Evolutionary conservation across 2,329 filamentous ascomycete species (phyloP), one percentile per base, ranked within the genome.

Genomic region (Rosellinia necatrix): DNA sequence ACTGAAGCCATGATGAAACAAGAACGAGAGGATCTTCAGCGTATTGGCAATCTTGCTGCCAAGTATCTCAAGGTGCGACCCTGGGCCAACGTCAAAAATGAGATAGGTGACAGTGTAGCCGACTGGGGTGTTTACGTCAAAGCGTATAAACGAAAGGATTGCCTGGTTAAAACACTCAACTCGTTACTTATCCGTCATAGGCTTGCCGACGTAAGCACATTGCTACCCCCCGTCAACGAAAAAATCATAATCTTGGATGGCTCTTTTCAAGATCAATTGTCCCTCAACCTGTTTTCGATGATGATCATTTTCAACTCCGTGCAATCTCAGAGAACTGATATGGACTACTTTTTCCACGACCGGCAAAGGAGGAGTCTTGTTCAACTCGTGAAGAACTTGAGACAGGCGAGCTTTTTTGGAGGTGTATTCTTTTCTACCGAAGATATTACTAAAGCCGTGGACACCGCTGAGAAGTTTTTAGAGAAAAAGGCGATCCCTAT

Each of bases 341-440:
- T 83, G 52, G 92, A 97, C 69, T 97, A 96, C 68, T 88, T 97
- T 61, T 97, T 97, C 65, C 89, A 96, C 65, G 82, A 84, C 0
- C 85, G 81, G 10, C 92, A 92, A 64, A 76, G 82, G 25, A 87
- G 85, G 59, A 80, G 81, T 34, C 76, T 96, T 10, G 75, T 86
- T 22, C 78, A 84, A 49, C 76, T 96, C 2, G 87, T 96, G 4
- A 81, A 81, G 52, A 96, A 97, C 66, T 72, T 96, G 40, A 84
- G 91, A 15, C 89, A 94, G 67, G 87, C 90, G 6, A 91, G 89
- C 44, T 96, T 96, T 68, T 96, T 93, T 71, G 86, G 84, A 9
- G 92, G 90, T 74, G 88, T 88, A 0, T 92, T 92, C 43, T 92
- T 89, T 65, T 83, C 84, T 0, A 72, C 76, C 0, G 74, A 78